Evolutionary conservation across 768 basidiomycete species (phyloP).

Genomic region (Russula compacta): DNA sequence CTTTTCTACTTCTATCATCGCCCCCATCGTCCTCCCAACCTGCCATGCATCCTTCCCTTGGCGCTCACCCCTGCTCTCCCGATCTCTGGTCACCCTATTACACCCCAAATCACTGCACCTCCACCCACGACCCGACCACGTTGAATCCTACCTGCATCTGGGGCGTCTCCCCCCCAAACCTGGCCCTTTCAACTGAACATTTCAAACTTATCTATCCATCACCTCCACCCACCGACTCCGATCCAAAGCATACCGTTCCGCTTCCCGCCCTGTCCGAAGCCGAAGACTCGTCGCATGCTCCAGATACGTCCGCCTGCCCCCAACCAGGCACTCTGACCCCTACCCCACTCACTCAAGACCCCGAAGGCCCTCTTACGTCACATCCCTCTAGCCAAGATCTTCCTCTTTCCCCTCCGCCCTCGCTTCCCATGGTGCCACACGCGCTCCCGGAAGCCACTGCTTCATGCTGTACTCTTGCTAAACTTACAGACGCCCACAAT

Average conservation of each 20-base stretch:
- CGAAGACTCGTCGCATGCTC: slow-evolving; percentile 5
- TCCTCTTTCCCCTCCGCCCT: slow-evolving; percentile 19
- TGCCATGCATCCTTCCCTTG: slow-evolving; percentile 5
- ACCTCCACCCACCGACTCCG: slow-evolving; percentile 19
- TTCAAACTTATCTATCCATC: slow-evolving; percentile 18
- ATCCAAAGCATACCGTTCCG: slow-evolving; percentile 21
- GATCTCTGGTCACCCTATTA: slow-evolving; percentile 11
- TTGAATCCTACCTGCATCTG: slow-evolving; percentile 10
- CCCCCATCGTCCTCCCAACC: slow-evolving; percentile 5
- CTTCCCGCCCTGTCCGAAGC: slow-evolving; percentile 12
- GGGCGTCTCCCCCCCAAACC: neutral
- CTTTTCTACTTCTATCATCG: slow-evolving; percentile 4
- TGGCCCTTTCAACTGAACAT: neutral
- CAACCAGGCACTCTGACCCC: neutral
- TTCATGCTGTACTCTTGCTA: neutral
- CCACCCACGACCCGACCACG: slow-evolving; percentile 14
- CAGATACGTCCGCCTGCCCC: neutral
- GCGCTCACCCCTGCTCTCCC: neutral
- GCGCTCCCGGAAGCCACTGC: slow-evolving; percentile 9
- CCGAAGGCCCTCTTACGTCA: slow-evolving; percentile 14
- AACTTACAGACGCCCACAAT: neutral
- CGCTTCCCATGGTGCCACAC: slow-evolving; percentile 17
- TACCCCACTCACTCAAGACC: neutral
- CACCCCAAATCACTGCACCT: slow-evolving; percentile 14
- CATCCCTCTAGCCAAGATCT: slow-evolving; percentile 6